These are phyloP conservation scores for cucumber (Cucumis sativus) DNA, from an alignment of 306 rosid genomes.

Conservation along the genomic window Cucumber_9930_V3 NC_026656.2:20879501-20880000, in stretches of 20 bases:
- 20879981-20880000: constrained; percentile 51
- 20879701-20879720: constrained; percentile 77
- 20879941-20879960: constrained; percentile 73
- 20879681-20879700: constrained; percentile 86
- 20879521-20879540: constrained; percentile 77
- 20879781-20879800: constrained; percentile 68
- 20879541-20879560: constrained; percentile 80
- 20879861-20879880: constrained; percentile 35
- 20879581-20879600: constrained; percentile 60
- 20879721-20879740: constrained; percentile 90
- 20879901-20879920: constrained; percentile 41
- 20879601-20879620: constrained; percentile 15
- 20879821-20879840: constrained; percentile 77
- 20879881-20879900: constrained; percentile 34
- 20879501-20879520: constrained; percentile 81
- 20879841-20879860: constrained; percentile 25
- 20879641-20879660: constrained; percentile 16
- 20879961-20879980: constrained; percentile 60
- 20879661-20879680: constrained; percentile 89
- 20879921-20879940: constrained; percentile 64
- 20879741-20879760: constrained; percentile 81
- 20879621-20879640: constrained; percentile 4
- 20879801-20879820: constrained; percentile 80
- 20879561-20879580: constrained; percentile 81
- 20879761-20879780: constrained; percentile 56